Evolutionary conservation across 1,284 basidiomycete species (phyloP).

Genomic region (Ganoderma lingzhi): DNA sequence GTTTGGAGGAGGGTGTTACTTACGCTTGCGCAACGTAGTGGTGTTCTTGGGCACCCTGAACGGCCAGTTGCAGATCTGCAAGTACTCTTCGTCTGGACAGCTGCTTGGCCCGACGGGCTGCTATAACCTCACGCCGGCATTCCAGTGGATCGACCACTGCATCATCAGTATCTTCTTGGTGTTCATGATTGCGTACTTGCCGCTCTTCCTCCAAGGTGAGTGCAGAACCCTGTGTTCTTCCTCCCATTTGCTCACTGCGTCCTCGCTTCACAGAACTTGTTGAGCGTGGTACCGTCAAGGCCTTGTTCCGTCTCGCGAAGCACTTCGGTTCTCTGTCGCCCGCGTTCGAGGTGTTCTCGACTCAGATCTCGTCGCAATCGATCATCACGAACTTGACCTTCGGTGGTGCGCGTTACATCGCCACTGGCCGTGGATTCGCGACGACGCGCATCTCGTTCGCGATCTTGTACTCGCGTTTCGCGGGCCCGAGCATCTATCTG

Average conservation of each 20-base stretch:
- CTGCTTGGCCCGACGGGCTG: conserved; percentile 85
- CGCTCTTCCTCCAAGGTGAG: conserved; percentile 91
- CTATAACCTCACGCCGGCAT: conserved; percentile 91
- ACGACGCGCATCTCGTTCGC: conserved; percentile 93
- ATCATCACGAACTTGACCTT: conserved; percentile 95
- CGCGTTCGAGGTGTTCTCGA: conserved; percentile 95
- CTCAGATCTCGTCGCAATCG: conserved; percentile 96
- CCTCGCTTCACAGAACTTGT: conserved; percentile 73
- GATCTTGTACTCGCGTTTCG: conserved; percentile 95
- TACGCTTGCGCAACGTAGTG: conserved; percentile 53
- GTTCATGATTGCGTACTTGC: conserved; percentile 94
- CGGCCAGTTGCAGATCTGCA: conserved; percentile 80
- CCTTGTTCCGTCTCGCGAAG: conserved; percentile 88
- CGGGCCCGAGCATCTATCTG: conserved; percentile 95
- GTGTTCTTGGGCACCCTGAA: conserved; percentile 93
- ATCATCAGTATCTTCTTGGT: conserved; percentile 97
- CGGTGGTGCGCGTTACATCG: conserved; percentile 96
- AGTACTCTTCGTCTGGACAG: conserved; percentile 76
- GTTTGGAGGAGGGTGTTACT: conserved; percentile 11
- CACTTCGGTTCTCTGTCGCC: conserved; percentile 95
- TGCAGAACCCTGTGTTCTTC: conserved; percentile 6
- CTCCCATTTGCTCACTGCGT: conserved; percentile 23
- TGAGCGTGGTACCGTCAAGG: conserved; percentile 90
- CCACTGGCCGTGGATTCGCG: conserved; percentile 98
- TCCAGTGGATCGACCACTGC: conserved; percentile 92